These are phyloP conservation scores for Aquilaria sinensis DNA, from an alignment of 345 rosid genomes.

Conservation along the genomic window DNA sequence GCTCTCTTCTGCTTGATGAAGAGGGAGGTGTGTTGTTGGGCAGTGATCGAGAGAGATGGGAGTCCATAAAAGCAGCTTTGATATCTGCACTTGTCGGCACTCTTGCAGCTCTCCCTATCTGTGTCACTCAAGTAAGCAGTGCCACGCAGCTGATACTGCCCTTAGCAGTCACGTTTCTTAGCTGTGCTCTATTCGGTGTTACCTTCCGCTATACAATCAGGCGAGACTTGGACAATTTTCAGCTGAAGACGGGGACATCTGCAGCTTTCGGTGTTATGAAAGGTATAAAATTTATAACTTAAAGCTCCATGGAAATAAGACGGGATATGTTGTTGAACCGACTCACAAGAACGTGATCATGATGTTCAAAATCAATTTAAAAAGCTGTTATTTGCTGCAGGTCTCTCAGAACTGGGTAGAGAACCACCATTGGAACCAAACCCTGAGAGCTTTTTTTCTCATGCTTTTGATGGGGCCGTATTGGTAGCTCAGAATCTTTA, in stretches of 20 bases:
- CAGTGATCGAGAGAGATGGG: slow-evolving; percentile 60
- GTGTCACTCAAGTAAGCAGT: slow-evolving; percentile 45
- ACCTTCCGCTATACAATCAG: slow-evolving; percentile 74
- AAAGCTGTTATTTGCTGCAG: slow-evolving; percentile 26
- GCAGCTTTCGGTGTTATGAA: slow-evolving; percentile 80
- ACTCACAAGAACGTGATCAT: too few relatives aligned
- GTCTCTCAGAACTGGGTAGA: slow-evolving; percentile 54
- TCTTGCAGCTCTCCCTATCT: slow-evolving; percentile 56
- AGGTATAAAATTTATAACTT: slow-evolving; percentile 34
- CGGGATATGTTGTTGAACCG: too few relatives aligned
- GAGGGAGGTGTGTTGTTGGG: slow-evolving; percentile 7
- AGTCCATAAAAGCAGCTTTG: slow-evolving; percentile 67
- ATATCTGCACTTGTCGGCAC: slow-evolving; percentile 77
- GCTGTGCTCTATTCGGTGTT: slow-evolving; percentile 87
- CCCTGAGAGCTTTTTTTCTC: slow-evolving; percentile 38
- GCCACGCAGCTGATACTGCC: slow-evolving; percentile 55
- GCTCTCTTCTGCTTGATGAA: slow-evolving; percentile 26
- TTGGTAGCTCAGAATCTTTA: slow-evolving; percentile 41
- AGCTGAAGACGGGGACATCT: slow-evolving; percentile 65
- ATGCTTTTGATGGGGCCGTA: slow-evolving; percentile 34
- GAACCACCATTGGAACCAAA: slow-evolving; percentile 60
- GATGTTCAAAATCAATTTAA: not conserved
- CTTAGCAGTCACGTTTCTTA: slow-evolving; percentile 42
- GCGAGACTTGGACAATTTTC: slow-evolving; percentile 67
- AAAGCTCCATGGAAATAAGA: not conserved